Percentiles rank a stretch among this genome's conserved stretches.
These are phyloP conservation scores for Penicillium expansum DNA, from an alignment of 2,329 filamentous ascomycete genomes.

Conservation along the genomic window DNA sequence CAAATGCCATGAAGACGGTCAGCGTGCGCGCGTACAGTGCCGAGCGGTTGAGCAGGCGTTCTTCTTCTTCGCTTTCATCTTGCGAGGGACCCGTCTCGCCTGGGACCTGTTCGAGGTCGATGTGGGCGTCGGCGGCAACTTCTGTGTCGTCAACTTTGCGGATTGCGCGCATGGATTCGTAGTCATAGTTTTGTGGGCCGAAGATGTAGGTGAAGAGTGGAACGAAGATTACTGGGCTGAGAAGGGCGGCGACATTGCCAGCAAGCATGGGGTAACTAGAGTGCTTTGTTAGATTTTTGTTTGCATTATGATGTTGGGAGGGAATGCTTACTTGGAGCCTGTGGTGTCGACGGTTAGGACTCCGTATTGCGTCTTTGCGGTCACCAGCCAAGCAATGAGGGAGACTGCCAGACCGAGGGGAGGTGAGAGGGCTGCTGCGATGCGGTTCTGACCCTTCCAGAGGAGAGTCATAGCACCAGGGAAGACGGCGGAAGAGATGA, in stretches of 20 bases:
- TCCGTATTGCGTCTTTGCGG: constrained; percentile 67
- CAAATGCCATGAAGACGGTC: constrained; percentile 64
- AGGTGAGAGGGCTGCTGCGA: constrained; percentile 68
- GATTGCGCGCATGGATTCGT: constrained; percentile 77
- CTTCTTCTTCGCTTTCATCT: constrained; percentile 45
- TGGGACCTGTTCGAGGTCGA: constrained; percentile 64
- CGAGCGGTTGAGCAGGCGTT: constrained; percentile 53
- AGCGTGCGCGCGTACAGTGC: constrained; percentile 55
- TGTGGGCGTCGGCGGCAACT: constrained; percentile 59
- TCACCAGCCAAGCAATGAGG: constrained; percentile 75
- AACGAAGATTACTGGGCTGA: constrained; percentile 72
- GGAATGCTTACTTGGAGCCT: constrained; percentile 62
- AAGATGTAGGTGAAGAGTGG: constrained; percentile 71
- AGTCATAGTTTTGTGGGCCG: constrained; percentile 77
- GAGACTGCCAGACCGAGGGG: constrained; percentile 67
- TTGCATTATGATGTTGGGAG: background rate
- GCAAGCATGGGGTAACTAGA: constrained; percentile 72
- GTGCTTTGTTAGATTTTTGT: constrained; percentile 1
- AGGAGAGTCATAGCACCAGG: constrained; percentile 76
- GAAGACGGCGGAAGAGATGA: constrained; percentile 81
- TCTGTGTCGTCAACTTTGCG: constrained; percentile 76
- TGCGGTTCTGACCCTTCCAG: constrained; percentile 76
- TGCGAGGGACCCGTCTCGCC: constrained; percentile 45
- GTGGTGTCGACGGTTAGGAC: constrained; percentile 69
- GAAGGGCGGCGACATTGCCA: constrained; percentile 77